A percentile compares a stretch with the other conserved stretches of the same genome.
phyloP scores from a whole-genome alignment of 2,329 filamentous ascomycete genomes.

The Trichoderma asperellum region DNA sequence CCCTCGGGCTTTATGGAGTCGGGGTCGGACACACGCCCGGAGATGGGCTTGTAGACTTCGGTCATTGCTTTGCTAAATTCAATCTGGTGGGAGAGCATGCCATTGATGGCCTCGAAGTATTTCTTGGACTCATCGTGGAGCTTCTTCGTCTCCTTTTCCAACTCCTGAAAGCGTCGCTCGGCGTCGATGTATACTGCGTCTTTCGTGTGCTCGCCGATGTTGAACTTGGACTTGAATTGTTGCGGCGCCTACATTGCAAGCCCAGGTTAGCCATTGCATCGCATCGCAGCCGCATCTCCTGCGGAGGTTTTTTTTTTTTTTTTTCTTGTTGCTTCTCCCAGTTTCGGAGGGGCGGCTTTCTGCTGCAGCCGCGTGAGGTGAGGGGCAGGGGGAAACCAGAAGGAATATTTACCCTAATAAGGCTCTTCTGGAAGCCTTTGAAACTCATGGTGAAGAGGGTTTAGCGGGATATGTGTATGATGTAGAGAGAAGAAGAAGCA shows the following conservation, averaged over 20 bases:
- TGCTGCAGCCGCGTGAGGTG: constrained; percentile 34
- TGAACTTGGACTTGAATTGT: constrained; percentile 88
- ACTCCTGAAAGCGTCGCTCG: constrained; percentile 88
- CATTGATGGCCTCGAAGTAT: constrained; percentile 97
- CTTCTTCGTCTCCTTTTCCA: constrained; percentile 95
- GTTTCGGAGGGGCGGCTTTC: constrained; percentile 28
- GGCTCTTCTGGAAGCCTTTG: constrained; percentile 91
- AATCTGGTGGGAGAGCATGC: constrained; percentile 97
- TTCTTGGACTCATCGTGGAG: constrained; percentile 96
- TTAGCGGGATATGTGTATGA: neutral
- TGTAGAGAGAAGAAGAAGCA: constrained; percentile 3
- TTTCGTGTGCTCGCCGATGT: constrained; percentile 93
- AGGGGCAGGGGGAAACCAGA: constrained; percentile 37
- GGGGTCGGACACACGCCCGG: constrained; percentile 91
- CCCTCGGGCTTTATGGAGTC: constrained; percentile 79
- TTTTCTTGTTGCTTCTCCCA: neutral
- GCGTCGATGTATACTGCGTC: constrained; percentile 94
- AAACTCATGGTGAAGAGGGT: constrained; percentile 74
- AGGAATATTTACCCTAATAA: constrained; percentile 69
- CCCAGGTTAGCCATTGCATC: constrained; percentile 8
- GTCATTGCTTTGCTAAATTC: constrained; percentile 96
- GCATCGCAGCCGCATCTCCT: neutral
- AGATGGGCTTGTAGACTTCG: constrained; percentile 98
- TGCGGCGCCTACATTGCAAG: constrained; percentile 71
- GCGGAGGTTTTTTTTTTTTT: neutral